These are phyloP conservation scores for Lathyrus aphaca DNA, from an alignment of 306 rosid species.

Conservation along the genomic window DNA sequence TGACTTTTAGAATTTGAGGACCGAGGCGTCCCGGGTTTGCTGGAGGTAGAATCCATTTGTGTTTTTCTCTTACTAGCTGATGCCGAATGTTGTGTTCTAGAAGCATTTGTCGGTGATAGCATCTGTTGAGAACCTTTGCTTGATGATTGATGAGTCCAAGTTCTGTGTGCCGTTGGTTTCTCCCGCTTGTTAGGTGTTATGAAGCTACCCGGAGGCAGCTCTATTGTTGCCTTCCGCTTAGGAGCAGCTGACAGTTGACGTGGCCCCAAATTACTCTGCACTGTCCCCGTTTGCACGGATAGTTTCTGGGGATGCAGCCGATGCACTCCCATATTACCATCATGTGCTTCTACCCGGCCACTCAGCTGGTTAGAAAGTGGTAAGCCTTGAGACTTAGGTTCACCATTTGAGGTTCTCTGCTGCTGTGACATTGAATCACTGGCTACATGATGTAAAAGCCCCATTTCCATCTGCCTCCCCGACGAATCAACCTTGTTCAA, in stretches of 20 bases:
- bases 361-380: conserved; percentile 44
- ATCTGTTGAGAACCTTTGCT: conserved; percentile 48
- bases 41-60: conserved; percentile 55
- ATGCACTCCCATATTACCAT: conserved; percentile 40
- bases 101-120: conserved; percentile 47
- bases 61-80: conserved; percentile 61
- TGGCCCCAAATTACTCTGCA: conserved; percentile 39
- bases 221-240: conserved; percentile 74
- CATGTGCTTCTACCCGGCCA: conserved; percentile 47
- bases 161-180: conserved; percentile 60
- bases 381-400: conserved; percentile 49
- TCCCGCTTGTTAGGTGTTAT: conserved; percentile 56
- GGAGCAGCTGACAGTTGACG: conserved; percentile 50
- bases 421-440: conserved; percentile 50
- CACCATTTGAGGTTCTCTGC: conserved; percentile 42
- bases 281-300: conserved; percentile 48
- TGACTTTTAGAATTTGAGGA: conserved; percentile 55
- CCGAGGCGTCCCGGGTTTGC: conserved; percentile 67
- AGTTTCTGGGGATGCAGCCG: conserved; percentile 44
- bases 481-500: conserved; percentile 55
- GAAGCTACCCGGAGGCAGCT: conserved; percentile 41
- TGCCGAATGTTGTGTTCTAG: conserved; percentile 44
- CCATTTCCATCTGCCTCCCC: conserved; percentile 58
- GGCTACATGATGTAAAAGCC: conserved; percentile 51
- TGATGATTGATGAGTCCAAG: conserved; percentile 73